Conservation (phyloP, 371 early-diverging fungal genomes). For the Umbelopsis sp. region DNA sequence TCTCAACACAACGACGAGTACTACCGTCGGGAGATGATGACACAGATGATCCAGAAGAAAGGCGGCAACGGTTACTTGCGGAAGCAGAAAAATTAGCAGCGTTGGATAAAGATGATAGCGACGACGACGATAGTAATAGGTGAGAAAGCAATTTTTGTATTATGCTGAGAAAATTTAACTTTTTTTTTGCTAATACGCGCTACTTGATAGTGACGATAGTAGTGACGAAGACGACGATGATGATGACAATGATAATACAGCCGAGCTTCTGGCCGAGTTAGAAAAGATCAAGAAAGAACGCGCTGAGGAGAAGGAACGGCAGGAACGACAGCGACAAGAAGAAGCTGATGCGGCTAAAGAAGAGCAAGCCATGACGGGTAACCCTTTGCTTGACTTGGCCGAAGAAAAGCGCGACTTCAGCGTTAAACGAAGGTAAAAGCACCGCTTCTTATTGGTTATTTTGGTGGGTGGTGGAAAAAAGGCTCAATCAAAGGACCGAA, state of each 20-base stretch:
- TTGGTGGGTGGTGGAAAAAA: neutral
- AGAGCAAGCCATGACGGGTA: constrained; percentile 71
- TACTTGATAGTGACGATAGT: constrained; percentile 12
- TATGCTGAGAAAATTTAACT: neutral
- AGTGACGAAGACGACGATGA: constrained; percentile 48
- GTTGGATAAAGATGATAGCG: constrained; percentile 70
- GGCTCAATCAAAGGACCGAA: too few species aligned
- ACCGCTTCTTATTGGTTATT: constrained; percentile 3
- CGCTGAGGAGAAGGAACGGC: constrained; percentile 89
- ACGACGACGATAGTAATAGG: constrained; percentile 38
- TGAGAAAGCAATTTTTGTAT: neutral
- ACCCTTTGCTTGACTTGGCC: constrained; percentile 76
- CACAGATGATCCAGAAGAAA: constrained; percentile 39
- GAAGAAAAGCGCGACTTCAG: constrained; percentile 70
- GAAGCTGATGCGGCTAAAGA: constrained; percentile 59
- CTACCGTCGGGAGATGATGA: constrained; percentile 24
- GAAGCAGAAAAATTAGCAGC: constrained; percentile 50
- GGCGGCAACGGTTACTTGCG: constrained; percentile 35
- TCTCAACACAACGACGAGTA: constrained; percentile 26
- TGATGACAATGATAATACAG: constrained; percentile 92
- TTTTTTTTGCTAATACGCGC: neutral
- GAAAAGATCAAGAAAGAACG: constrained; percentile 95
- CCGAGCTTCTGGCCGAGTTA: constrained; percentile 85
- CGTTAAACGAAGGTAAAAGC: constrained; percentile 79
- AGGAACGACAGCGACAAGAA: constrained; percentile 65